phyloP scores from a whole-genome alignment of 225 moss, liverwort and hornwort species.

The Neckera pumila region DNA sequence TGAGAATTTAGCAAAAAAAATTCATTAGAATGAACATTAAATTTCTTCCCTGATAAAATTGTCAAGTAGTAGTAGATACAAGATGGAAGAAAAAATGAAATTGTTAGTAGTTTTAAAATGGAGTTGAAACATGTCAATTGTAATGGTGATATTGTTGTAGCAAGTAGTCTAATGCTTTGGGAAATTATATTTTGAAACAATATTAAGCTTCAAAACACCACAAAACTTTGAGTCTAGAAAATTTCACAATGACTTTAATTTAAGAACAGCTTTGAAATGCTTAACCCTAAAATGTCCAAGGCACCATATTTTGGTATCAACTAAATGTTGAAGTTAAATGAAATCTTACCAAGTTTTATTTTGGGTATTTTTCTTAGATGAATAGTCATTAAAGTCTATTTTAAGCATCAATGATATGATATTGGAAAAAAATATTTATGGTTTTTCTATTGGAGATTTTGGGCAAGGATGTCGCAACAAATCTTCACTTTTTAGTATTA shows the following conservation, averaged over 20 bases:
- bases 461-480: not conserved
- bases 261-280: not conserved
- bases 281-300: accelerated
- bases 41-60: too few relatives aligned
- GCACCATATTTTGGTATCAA: too few relatives aligned
- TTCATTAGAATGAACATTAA: not conserved
- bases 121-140: not conserved
- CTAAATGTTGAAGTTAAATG: accelerated
- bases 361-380: not conserved
- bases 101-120: not conserved
- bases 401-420: not conserved
- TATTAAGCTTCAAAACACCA: not conserved
- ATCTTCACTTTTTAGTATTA: not conserved
- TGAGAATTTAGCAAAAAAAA: not conserved
- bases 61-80: not conserved
- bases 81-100: not conserved
- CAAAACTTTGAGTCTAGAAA: not conserved
- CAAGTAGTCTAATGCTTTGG: not conserved
- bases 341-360: not conserved
- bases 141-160: not conserved
- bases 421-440: accelerated
- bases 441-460: not conserved
- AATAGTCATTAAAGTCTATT: not conserved
- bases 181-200: not conserved
- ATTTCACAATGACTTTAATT: not conserved